These are phyloP conservation scores for Rhodomyrtus tomentosa DNA, from an alignment of 345 rosid genomes.

Conservation along the genomic window DNA sequence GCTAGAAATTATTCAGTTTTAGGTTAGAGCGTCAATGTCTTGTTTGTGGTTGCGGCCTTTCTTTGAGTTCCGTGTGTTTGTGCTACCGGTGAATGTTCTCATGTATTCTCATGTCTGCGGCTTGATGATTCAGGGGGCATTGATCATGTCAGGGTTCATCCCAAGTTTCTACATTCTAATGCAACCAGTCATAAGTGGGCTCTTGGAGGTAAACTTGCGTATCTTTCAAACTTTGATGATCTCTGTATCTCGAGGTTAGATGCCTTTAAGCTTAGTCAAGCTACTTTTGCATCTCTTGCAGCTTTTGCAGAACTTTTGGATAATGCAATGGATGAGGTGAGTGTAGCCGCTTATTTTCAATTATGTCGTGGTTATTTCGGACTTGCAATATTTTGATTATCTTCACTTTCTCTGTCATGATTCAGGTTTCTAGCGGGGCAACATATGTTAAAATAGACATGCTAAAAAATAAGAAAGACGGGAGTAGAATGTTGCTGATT, in stretches of 20 bases:
- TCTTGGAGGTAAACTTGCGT: slow-evolving; percentile 61
- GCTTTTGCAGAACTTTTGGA: slow-evolving; percentile 95
- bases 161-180: slow-evolving; percentile 89
- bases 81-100: not conserved
- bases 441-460: slow-evolving; percentile 64
- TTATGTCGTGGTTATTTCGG: not conserved
- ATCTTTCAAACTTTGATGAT: not conserved
- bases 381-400: not conserved
- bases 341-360: not conserved
- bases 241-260: not conserved
- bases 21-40: not conserved
- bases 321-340: slow-evolving; percentile 85
- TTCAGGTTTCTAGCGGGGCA: slow-evolving; percentile 74
- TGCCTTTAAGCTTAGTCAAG: not conserved
- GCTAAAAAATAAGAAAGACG: slow-evolving; percentile 54
- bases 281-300: slow-evolving; percentile 11
- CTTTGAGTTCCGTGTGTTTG: not conserved
- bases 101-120: too few species aligned
- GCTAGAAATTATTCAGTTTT: not conserved
- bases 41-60: not conserved
- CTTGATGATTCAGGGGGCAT: slow-evolving; percentile 39
- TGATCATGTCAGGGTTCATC: slow-evolving; percentile 95
- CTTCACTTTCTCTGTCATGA: not conserved
- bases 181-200: slow-evolving; percentile 99
- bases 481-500: slow-evolving; percentile 55